Base-by-base conservation (phyloP, 305 asterid species). In the Solanum hybrid region DNA sequence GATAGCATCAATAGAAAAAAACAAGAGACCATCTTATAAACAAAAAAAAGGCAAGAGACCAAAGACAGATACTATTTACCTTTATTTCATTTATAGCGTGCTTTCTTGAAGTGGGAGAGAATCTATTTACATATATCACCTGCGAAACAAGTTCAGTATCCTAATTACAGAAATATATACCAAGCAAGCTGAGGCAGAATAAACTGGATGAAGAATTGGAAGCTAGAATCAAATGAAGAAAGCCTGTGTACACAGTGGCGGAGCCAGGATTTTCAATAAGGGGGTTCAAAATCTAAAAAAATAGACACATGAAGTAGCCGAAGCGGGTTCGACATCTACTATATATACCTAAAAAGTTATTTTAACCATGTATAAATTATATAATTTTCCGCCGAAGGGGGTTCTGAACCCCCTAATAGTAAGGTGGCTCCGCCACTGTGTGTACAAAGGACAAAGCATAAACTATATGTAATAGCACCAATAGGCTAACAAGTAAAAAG, bases 121-220 rank as follows among this genome's bases (percentile, higher is more conserved):
- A 97, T 91, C 98, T 94, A 94, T 98, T 93, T 51, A 98, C 99
- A 93, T 98, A 96, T 36, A 98, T 98, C 87, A 98, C 99, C 99
- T 98, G 90, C 88, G 90, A 85, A 90, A 40, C 75, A 87, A 38
- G 29, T 38, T 78, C 64, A 51, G 29, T 31, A 32, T 34, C 37
- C 35, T 51, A 51, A 72, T n/a, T 88, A 81, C 34, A 16, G 26
- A 77, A 34, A 66, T 66, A 78, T 42, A 32, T 88, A 29, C 60
- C 87, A 88, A 13, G 64, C 86, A 77, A 77, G 86, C 79, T 34
- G 85, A 46, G 89, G 77, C 13, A 78, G 89, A 81, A 88, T 12
- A 73, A 71, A 13, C 46, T 76, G 75, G 71, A 87, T 85, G 46
- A 31, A 13, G 46, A 86, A 66, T 7, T 42, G 12, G 64, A 86